Percentiles rank a stretch among this genome's conserved stretches.
phyloP scores from a whole-genome alignment of 208 protist genomes.

The Crithidia mellificae region DNA sequence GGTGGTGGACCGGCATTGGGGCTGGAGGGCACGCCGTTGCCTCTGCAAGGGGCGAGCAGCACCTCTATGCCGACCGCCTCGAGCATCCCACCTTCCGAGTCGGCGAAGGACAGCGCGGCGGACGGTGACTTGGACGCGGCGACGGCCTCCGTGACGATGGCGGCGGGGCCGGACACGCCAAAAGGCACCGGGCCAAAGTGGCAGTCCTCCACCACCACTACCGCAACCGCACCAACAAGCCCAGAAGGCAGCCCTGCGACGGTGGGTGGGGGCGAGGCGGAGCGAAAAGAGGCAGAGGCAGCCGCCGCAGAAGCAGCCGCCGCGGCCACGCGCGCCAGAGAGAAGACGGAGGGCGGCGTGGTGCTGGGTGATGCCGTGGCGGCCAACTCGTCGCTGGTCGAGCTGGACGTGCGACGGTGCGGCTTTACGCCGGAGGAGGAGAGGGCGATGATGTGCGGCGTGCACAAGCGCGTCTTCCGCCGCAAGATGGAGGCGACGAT shows the following conservation, averaged over 20 bases:
- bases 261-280: too few relatives aligned
- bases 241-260: too few relatives aligned
- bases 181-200: background rate
- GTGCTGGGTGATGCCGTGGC: slow-evolving; percentile 48
- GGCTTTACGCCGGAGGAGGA: slow-evolving; percentile 48
- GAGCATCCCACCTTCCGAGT: background rate
- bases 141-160: slow-evolving; percentile 11
- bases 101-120: background rate
- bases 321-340: background rate
- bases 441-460: slow-evolving; percentile 39
- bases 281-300: background rate
- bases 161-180: background rate
- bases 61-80: background rate
- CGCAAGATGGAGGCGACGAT: slow-evolving; percentile 27
- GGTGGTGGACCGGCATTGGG: background rate
- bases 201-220: slow-evolving; percentile 11
- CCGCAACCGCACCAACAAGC: background rate
- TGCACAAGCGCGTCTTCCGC: slow-evolving; percentile 37
- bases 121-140: slow-evolving; percentile 5
- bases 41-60: background rate
- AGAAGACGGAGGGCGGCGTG: slow-evolving; percentile 36
- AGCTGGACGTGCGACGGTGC: slow-evolving; percentile 71
- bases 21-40: background rate
- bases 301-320: background rate
- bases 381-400: slow-evolving; percentile 52